Evolutionary conservation across 768 basidiomycete genomes (phyloP).

Genomic region (Calocybe gangraenosa): DNA sequence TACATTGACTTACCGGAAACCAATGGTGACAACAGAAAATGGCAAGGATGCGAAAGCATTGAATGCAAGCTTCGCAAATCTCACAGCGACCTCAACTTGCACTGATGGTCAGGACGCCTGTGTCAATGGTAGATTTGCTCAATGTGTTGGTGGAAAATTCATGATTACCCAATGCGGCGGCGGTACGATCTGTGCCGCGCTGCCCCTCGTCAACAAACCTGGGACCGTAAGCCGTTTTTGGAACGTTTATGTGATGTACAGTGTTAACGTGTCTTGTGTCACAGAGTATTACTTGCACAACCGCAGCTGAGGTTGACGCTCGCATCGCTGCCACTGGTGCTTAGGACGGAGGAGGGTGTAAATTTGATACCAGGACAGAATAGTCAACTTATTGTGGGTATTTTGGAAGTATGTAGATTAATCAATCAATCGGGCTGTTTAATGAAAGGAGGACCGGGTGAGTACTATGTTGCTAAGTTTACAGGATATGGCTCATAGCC

Average conservation of each 20-base stretch:
- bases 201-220: slow-evolving; percentile 25
- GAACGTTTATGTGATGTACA: not conserved
- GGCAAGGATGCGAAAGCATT: slow-evolving; percentile 17
- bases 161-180: slow-evolving; percentile 23
- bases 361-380: no score
- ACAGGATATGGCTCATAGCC: no score
- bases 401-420: no score
- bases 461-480: no score
- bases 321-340: slow-evolving; percentile 19
- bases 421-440: no score
- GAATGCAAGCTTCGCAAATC: slow-evolving; percentile 22
- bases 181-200: slow-evolving; percentile 24
- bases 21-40: slow-evolving; percentile 9
- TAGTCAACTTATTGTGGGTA: no score
- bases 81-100: slow-evolving; percentile 22
- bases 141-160: slow-evolving; percentile 21
- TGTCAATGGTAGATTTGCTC: slow-evolving; percentile 19
- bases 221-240: slow-evolving; percentile 19
- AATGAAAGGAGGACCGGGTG: no score
- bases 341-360: no score
- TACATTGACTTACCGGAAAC: no score
- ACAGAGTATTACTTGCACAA: slow-evolving; percentile 16
- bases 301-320: slow-evolving; percentile 15
- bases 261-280: not conserved
- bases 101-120: slow-evolving; percentile 19